Conservation (phyloP, 2,329 filamentous ascomycete species). For the Microsporum ferrugineum region DNA sequence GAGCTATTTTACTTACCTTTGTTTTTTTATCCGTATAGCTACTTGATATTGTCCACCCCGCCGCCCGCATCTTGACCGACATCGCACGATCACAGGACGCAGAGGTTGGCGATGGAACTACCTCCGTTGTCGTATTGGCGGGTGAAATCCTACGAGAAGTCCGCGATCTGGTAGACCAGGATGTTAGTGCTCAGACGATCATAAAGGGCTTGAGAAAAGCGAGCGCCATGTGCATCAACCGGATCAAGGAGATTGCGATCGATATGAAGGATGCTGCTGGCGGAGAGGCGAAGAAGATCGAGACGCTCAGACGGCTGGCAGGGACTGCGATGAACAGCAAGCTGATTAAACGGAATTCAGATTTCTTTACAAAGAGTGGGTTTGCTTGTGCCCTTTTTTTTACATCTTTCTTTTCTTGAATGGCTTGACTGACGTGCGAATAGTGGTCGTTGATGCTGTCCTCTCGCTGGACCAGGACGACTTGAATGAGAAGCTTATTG, state of each 20-base stretch:
- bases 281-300: slow-evolving; percentile 74
- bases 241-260: slow-evolving; percentile 94
- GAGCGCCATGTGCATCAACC: slow-evolving; percentile 86
- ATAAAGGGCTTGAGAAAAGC: slow-evolving; percentile 90
- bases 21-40: slow-evolving; percentile 45
- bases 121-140: slow-evolving; percentile 92
- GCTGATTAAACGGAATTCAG: slow-evolving; percentile 91
- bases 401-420: slow-evolving; percentile 6
- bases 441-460: slow-evolving; percentile 96
- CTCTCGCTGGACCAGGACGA: slow-evolving; percentile 92
- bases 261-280: slow-evolving; percentile 56
- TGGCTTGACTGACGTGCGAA: slow-evolving; percentile 10
- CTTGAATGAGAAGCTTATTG: slow-evolving; percentile 94
- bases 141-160: slow-evolving; percentile 96
- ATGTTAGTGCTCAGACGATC: slow-evolving; percentile 93
- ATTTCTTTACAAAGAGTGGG: slow-evolving; percentile 94
- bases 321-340: slow-evolving; percentile 99
- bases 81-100: slow-evolving; percentile 98
- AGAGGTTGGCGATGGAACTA: slow-evolving; percentile 96
- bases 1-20: background rate
- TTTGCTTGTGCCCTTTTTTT: slow-evolving; percentile 10
- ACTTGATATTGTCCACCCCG: slow-evolving; percentile 95
- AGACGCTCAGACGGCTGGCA: slow-evolving; percentile 80
- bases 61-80: slow-evolving; percentile 91
- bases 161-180: slow-evolving; percentile 91